These are phyloP conservation scores for Pharnaceum exiguum DNA, from an alignment of 148 eudicot species.

Conservation along the genomic window DNA sequence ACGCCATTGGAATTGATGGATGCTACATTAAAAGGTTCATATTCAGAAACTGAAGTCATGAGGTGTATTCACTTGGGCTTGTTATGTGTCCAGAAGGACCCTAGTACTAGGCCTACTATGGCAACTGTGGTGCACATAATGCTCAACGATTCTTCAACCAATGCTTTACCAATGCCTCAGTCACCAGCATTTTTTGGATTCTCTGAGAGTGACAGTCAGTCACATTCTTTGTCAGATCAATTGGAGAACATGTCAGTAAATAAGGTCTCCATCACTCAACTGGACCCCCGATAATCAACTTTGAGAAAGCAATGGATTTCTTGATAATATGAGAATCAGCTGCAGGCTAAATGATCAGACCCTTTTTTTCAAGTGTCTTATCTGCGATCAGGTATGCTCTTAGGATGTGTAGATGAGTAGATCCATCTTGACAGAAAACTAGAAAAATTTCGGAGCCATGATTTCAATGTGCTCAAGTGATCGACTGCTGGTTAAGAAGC, in stretches of 20 bases:
- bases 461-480: too few relatives aligned
- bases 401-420: too few relatives aligned
- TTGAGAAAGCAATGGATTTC: too few relatives aligned
- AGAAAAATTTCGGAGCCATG: too few relatives aligned
- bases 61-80: slow-evolving; percentile 24
- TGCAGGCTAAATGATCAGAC: too few relatives aligned
- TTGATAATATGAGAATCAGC: too few relatives aligned
- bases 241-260: not conserved
- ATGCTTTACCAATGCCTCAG: not conserved
- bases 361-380: too few relatives aligned
- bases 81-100: slow-evolving; percentile 30
- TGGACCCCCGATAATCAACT: not conserved
- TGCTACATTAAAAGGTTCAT: not conserved
- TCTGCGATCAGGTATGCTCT: too few relatives aligned
- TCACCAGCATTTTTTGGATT: slow-evolving; percentile 1
- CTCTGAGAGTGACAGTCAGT: not conserved
- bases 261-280: not conserved
- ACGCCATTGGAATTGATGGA: slow-evolving; percentile 10
- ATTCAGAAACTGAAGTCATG: slow-evolving; percentile 4
- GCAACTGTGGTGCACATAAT: not conserved
- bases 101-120: slow-evolving; percentile 8
- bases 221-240: not conserved
- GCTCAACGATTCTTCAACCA: not conserved
- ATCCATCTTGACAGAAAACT: too few relatives aligned
- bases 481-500: too few relatives aligned